Conservation (phyloP, 2,329 filamentous ascomycete species). For the Ceratocystis destructans region DNA sequence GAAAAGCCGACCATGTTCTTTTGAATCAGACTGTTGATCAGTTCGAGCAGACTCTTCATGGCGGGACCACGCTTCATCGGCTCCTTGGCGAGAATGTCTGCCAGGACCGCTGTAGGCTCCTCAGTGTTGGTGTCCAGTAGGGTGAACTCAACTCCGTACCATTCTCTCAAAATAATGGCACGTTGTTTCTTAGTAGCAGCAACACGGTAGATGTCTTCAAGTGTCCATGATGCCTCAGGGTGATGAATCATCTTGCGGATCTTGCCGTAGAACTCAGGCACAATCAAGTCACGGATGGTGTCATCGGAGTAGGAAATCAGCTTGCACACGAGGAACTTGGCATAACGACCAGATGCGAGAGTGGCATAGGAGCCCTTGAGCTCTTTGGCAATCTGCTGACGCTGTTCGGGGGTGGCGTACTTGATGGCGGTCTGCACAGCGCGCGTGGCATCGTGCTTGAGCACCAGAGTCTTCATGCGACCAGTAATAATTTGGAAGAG, state of each 20-base stretch:
- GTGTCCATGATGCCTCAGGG: slow-evolving; percentile 89
- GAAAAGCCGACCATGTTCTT: slow-evolving; percentile 97
- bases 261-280: slow-evolving; percentile 89
- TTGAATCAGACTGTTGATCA: slow-evolving; percentile 86
- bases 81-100: slow-evolving; percentile 56
- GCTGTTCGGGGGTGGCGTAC: slow-evolving; percentile 74
- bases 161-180: slow-evolving; percentile 72
- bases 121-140: slow-evolving; percentile 53
- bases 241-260: slow-evolving; percentile 91
- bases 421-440: slow-evolving; percentile 95
- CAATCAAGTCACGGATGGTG: slow-evolving; percentile 74
- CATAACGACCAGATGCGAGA: slow-evolving; percentile 87
- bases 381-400: slow-evolving; percentile 74
- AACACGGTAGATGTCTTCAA: slow-evolving; percentile 90
- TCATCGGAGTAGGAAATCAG: slow-evolving; percentile 82
- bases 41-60: slow-evolving; percentile 68
- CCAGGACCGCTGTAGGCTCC: slow-evolving; percentile 52
- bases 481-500: slow-evolving; percentile 85
- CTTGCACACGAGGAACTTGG: slow-evolving; percentile 95
- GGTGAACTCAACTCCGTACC: slow-evolving; percentile 90
- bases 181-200: slow-evolving; percentile 80
- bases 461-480: slow-evolving; percentile 83
- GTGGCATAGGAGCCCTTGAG: slow-evolving; percentile 71
- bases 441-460: slow-evolving; percentile 96
- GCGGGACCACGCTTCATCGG: slow-evolving; percentile 80